These are phyloP conservation scores for Phytophthora meadii DNA, from an alignment of 352 stramenopile species.

Conservation along the genomic window DNA sequence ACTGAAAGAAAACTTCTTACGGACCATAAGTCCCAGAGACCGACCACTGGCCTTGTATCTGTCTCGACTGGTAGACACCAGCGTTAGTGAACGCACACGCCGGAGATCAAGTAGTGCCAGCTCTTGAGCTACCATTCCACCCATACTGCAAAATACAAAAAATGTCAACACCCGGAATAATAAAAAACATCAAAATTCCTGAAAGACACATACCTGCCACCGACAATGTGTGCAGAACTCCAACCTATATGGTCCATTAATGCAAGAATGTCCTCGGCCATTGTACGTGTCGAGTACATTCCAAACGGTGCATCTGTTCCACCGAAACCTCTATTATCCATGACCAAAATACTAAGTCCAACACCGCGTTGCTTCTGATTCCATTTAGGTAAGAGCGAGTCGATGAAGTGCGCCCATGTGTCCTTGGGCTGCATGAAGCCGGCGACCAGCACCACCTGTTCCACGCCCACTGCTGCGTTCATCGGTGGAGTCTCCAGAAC, in stretches of 20 bases:
- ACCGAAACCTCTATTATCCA: constrained; percentile 71
- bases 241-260: constrained; percentile 72
- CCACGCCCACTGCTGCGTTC: constrained; percentile 36
- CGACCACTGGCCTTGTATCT: constrained; percentile 50
- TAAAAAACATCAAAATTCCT: not conserved
- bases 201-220: constrained; percentile 39
- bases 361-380: constrained; percentile 28
- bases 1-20: constrained; percentile 45
- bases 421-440: constrained; percentile 66
- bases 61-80: constrained; percentile 61
- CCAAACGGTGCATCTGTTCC: constrained; percentile 49
- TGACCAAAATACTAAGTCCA: constrained; percentile 54
- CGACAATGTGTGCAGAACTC: constrained; percentile 48
- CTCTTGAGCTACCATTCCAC: constrained; percentile 69
- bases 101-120: constrained; percentile 49
- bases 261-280: constrained; percentile 62
- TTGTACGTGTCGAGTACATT: constrained; percentile 60
- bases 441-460: constrained; percentile 62
- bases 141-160: constrained; percentile 39
- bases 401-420: constrained; percentile 58
- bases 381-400: constrained; percentile 53
- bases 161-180: not conserved
- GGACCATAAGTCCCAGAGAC: constrained; percentile 41
- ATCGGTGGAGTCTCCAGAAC: constrained; percentile 38
- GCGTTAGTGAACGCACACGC: constrained; percentile 57